Percentiles rank a stretch among this genome's conserved stretches.
These are phyloP conservation scores for Alternaria triticina DNA, from an alignment of 2,329 filamentous ascomycete genomes.

Conservation along the genomic window DNA sequence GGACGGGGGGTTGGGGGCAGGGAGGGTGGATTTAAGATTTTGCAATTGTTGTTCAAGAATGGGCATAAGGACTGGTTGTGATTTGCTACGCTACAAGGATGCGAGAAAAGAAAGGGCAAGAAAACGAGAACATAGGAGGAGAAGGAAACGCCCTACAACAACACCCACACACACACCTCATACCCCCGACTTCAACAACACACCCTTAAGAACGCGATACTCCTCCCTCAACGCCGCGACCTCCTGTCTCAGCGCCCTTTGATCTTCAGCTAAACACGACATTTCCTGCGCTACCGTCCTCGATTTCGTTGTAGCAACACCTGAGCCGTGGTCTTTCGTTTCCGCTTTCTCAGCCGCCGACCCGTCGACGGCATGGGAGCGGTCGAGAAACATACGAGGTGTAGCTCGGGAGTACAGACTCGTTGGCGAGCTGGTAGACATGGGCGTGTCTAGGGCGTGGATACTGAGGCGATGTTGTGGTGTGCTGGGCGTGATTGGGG, in stretches of 20 bases:
- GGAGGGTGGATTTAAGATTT: background rate
- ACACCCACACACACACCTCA: background rate
- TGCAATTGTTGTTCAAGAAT: no score
- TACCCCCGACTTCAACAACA: slow-evolving; percentile 17
- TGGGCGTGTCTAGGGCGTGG: background rate
- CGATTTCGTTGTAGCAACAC: background rate
- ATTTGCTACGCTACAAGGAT: background rate
- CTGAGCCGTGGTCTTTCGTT: background rate
- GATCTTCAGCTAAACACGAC: slow-evolving; percentile 12
- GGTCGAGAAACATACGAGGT: background rate
- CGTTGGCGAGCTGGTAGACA: background rate
- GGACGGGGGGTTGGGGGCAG: background rate
- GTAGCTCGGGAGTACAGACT: background rate
- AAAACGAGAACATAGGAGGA: background rate
- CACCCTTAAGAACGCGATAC: slow-evolving; percentile 19
- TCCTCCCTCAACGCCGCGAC: slow-evolving; percentile 26
- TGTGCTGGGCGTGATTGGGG: background rate
- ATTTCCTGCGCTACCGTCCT: background rate
- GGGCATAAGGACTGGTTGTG: background rate
- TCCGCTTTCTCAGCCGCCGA: background rate
- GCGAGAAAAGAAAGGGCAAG: background rate
- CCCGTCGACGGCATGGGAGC: background rate
- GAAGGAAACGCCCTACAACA: background rate
- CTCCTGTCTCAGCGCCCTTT: slow-evolving; percentile 18
- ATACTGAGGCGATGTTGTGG: background rate